Conservation (phyloP, 1,139 yeast species). For the Candida sanyaensis region DNA sequence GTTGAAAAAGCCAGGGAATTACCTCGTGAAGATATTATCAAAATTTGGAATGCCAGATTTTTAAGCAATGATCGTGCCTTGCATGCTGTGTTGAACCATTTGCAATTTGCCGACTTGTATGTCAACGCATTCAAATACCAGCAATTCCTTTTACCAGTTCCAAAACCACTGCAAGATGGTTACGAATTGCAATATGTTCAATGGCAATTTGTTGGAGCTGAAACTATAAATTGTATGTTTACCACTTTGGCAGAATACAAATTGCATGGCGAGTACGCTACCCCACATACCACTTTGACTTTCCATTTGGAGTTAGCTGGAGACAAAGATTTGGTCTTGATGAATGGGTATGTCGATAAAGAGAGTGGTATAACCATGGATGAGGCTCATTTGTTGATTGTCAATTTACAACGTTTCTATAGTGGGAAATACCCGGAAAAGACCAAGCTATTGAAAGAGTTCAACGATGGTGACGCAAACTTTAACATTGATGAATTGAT, state of each 20-base stretch:
- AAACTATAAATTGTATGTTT: conserved; percentile 85
- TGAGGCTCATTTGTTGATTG: conserved; percentile 75
- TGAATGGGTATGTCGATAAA: conserved; percentile 84
- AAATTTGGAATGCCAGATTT: conserved; percentile 90
- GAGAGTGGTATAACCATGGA: conserved; percentile 66
- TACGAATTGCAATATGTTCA: conserved; percentile 90
- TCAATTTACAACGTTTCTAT: conserved; percentile 87
- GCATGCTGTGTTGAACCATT: conserved; percentile 61
- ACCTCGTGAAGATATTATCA: conserved; percentile 67
- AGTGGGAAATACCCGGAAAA: conserved; percentile 53
- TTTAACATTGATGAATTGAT: conserved; percentile 71
- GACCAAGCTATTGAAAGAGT: conserved; percentile 61
- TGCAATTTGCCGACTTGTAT: conserved; percentile 61
- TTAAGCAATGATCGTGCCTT: conserved; percentile 58
- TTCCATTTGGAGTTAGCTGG: conserved; percentile 80
- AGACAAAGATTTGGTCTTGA: conserved; percentile 67
- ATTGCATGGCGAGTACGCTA: conserved; percentile 86
- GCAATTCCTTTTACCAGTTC: conserved; percentile 70
- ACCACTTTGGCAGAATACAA: conserved; percentile 93
- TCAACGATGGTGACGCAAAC: conserved; percentile 64
- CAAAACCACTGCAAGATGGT: conserved; percentile 50
- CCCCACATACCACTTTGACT: conserved; percentile 90
- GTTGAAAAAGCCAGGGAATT: conserved; percentile 62
- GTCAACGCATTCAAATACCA: conserved; percentile 75
- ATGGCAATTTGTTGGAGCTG: conserved; percentile 88